Evolutionary conservation across 192 early-diverging fungal species (phyloP), one percentile per base, ranked within the genome.

Genomic region (Funneliformis mosseae): DNA sequence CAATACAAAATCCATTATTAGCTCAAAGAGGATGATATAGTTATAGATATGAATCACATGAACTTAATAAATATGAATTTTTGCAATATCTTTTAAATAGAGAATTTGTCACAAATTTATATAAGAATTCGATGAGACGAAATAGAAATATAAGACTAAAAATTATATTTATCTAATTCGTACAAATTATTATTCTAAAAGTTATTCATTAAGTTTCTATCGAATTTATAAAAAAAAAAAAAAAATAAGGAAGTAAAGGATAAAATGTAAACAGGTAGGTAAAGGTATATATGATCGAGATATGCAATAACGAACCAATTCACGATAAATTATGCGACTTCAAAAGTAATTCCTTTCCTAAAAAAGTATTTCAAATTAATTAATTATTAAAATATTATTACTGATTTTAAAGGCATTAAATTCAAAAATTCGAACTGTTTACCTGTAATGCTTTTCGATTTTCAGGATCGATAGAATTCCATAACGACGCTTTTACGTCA

Each of bases 391-490:
- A 55, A 5, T 5, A 21, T 55, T 55, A 55, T 33, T 33, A 21
- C 7, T 5, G 7, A 6, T 55, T 1, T 55, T 18, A 55, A 48
- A 21, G 48, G 18, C 21, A 18, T 55, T 66, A 66, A 33, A 66
- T 33, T 66, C 12, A 16, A 33, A 64, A 16, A 33, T 27, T 28
- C 14, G 3, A 33, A 33, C 27, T 33, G 1, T 12, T 78, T 78
- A 78, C 85, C 78, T 88, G 88, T 59, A 88, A 85, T 28, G 81
- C 81, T 78, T 85, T 86, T 77, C 81, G 81, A 76, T 85, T 91
- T 72, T 91, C 87, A 10, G 86, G 87, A 43, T 81, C 77, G 42
- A 91, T 89, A 46, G 86, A 85, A 79, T 86, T 89, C 90, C 90
- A 91, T 76, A 91, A 83, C 75, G 85, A 84, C 11, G 83, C 84